Base-by-base conservation (phyloP, 164 flowering plant genomes). In the Sedum album region DNA sequence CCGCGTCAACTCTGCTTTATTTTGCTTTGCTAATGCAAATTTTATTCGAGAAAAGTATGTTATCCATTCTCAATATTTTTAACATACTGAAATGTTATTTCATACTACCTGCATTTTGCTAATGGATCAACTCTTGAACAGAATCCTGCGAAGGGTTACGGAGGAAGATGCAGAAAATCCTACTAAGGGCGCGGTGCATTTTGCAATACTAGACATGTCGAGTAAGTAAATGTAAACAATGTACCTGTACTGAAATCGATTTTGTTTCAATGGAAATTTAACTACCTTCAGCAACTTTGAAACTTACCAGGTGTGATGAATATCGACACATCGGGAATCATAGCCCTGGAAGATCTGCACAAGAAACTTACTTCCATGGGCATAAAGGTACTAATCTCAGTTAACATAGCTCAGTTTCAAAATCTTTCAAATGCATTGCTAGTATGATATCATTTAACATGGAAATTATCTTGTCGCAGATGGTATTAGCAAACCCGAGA, bases 11-110 rank as follows among this genome's bases (percentile, higher is more conserved):
- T 81, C 91, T 21, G 77, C 76, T 20, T 76, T 82, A 14, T 76
- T 89, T n/a, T 90, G 92, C 75, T 92, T 92, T 74, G 81, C 86
- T n/a, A 92, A 92, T 80, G 87, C 96, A 61, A 87, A 78, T 71
- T 85, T 75, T 71, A 71, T 87, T 9, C 76, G 82, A 79, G 90
- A 87, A 74, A 85, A 92, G 97, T 89, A 66, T 15, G 18, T 31
- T n/a, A n/a, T n/a, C 3, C 38, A 4, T 49, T 35, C 13, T 35
- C 5, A 0, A 0, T 51, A 23, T 23, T 8, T 1, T 3, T 5
- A 11, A 15, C n/a, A n/a, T 11, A 3, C 3, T 30, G 51, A 13
- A 48, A 26, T 8, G 8, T 11, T 8, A 9, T 9, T 18, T 21
- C 28, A 53, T 53, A 6, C 26, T 23, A 53, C 2, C 8, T 21